Base-by-base conservation (phyloP, 2,329 filamentous ascomycete species). In the Pezicula radicicola region DNA sequence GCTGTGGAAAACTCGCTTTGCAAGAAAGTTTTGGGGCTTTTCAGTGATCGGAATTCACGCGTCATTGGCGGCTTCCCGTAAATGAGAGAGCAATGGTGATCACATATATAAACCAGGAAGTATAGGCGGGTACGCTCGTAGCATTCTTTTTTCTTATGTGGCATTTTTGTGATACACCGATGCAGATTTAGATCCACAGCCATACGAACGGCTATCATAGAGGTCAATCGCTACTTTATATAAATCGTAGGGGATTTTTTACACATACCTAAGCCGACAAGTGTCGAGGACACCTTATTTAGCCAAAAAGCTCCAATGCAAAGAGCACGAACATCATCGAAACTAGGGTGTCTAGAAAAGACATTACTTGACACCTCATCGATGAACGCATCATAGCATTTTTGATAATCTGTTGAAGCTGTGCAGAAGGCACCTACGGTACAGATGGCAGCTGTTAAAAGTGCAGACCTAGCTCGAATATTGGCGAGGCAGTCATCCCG, bases 271-370 rank as follows among this genome's bases (percentile, higher is more conserved):
- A 54, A 33, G 21, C 52, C 56, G 33, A 54, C 52, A 15, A 64
- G 50, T 9, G 57, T 50, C 44, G 50, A 60, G n/a, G 61, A 63
- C 21, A 62, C 47, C 6, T 62, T 60, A 37, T 51, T 58, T 3
- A 72, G 54, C 68, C 68, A 72, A 51, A 72, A 66, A 9, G 69
- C 68, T 18, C 64, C 69, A 33, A 71, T 66, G 43, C 63, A 67
- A 2, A 71, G 61, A n/a, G 62, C 68, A 37, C 68, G 64, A 6
- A 64, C 57, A 51, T 65, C 63, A 44, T 65, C 60, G 15, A 63
- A 54, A 33, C 51, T 55, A 42, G 61, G 57, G 13, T 41, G 48
- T 12, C 43, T 47, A 6, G 56, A 55, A 39, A 59, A 56, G 16
- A 54, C 25, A 28, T 52, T 53, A 19, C 42, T 47, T 8, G 56